Conservation (phyloP, 176 grass and related monocot genomes). For the Ampelocalamus luodianensis region DNA sequence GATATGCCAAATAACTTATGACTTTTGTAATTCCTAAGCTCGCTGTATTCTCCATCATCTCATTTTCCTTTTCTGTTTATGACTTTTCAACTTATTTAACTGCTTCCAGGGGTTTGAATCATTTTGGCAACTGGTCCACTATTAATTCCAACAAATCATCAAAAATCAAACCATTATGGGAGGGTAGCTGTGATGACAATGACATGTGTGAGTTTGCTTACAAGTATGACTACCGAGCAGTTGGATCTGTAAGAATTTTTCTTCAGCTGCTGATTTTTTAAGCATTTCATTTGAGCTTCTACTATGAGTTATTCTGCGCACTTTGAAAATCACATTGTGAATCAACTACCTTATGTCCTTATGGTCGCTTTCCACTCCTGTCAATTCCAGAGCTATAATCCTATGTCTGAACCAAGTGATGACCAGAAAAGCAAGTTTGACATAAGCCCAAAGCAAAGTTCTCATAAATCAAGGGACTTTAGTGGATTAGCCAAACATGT, state of each 20-base stretch:
- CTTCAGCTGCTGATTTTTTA: conserved; percentile 29
- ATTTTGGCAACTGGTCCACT: conserved; percentile 55
- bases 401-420: too few species aligned
- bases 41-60: too few species aligned
- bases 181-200: conserved; percentile 64
- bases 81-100: conserved; percentile 27
- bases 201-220: conserved; percentile 82
- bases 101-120: conserved; percentile 47
- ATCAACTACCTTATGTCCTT: neutral
- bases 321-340: neutral
- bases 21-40: too few species aligned
- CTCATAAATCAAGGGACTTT: conserved; percentile 43
- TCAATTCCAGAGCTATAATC: too few species aligned
- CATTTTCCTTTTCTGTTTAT: neutral
- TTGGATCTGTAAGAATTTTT: conserved; percentile 78
- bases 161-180: conserved; percentile 65
- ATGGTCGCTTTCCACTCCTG: too few species aligned
- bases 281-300: conserved; percentile 42
- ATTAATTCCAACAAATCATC: conserved; percentile 57
- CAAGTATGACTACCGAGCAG: conserved; percentile 57
- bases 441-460: too few species aligned
- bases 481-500: conserved; percentile 51
- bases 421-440: neutral
- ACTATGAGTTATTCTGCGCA: neutral
- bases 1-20: too few species aligned